Base-by-base conservation (phyloP, 306 rosid species). In the Sicyos baderoa region DNA sequence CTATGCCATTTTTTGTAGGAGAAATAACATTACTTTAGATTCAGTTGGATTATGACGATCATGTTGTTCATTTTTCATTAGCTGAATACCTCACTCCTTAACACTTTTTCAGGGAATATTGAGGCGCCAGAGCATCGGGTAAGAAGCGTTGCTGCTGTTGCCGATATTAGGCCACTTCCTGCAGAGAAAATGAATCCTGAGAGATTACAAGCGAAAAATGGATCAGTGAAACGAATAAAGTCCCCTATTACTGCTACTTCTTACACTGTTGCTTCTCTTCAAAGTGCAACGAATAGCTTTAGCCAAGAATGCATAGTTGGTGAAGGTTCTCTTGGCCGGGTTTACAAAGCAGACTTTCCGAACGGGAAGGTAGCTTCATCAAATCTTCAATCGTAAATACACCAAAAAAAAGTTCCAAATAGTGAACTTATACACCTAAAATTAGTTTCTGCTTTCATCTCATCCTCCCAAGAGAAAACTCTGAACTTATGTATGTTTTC, bases 261-360 rank as follows among this genome's bases (percentile, higher is more conserved):
- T 2, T 85, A 90, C 71, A 86, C 99, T 5, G 84, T 93, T 73
- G 90, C 99, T 60, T 64, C 94, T 76, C 97, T 93, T 76, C 99
- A 93, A 78, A 86, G 86, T 58, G 94, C 99, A 76, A 90, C 99
- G 8, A 93, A 93, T 80, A 90, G 96, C 89, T 93, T 93, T 72
- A 88, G 96, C 77, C 99, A 93, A 81, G 97, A 93, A 75, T 81
- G 77, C 84, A 80, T 93, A 62, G 73, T 89, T 29, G 99, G 99
- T 54, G 99, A 93, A 85, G 99, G 99, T 80, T 93, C 99, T 67
- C 97, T 90, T 32, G 99, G 99, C 61, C 94, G 99, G 74, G 99
- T 93, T 47, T 93, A 93, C 81, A 84, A 44, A 86, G 96, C 97
- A 10, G 99, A 90, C 56, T 93, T 88, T 74, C 77, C 91, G 17